Evolutionary conservation across 306 rosid species (phyloP).

Genomic region (Oemleria cerasiformis): DNA sequence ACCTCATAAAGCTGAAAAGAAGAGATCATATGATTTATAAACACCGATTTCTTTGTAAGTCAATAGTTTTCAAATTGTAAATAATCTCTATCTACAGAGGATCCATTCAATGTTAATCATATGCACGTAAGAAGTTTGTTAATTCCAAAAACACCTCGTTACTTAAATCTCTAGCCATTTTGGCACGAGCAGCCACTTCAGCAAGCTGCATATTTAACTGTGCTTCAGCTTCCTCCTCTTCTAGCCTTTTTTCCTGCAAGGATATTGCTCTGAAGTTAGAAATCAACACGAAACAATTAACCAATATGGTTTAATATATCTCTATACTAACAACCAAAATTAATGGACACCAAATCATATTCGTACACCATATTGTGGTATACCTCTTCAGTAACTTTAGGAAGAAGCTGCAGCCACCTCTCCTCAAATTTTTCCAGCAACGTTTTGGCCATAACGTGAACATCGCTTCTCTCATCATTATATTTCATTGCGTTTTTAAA

Average conservation of each 20-base stretch:
- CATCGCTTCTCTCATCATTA: constrained; percentile 83
- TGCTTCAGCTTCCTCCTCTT: constrained; percentile 81
- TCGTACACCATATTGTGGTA: constrained; percentile 7
- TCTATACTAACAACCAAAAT: constrained; percentile 10
- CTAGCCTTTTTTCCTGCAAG: constrained; percentile 73
- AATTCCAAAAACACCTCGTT: constrained; percentile 53
- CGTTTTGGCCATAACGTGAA: constrained; percentile 88
- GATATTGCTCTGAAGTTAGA: constrained; percentile 20
- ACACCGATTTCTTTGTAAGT: constrained; percentile 8
- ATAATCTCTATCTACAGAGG: neutral
- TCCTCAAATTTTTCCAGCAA: constrained; percentile 84
- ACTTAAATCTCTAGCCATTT: constrained; percentile 71
- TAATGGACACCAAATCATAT: constrained; percentile 17
- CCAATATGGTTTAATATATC: neutral
- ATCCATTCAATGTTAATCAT: constrained; percentile 1
- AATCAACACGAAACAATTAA: constrained; percentile 7
- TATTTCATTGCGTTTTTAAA: constrained; percentile 89
- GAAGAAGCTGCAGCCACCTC: constrained; percentile 84
- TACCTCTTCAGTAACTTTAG: constrained; percentile 90
- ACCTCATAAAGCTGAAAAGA: constrained; percentile 70
- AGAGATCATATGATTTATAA: constrained; percentile 15
- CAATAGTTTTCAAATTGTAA: neutral
- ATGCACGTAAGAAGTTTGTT: constrained; percentile 14
- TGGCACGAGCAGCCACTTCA: constrained; percentile 81
- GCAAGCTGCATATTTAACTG: constrained; percentile 67